phyloP scores from a whole-genome alignment of 75 land plant species.

The Ceratopteris richardii region DNA sequence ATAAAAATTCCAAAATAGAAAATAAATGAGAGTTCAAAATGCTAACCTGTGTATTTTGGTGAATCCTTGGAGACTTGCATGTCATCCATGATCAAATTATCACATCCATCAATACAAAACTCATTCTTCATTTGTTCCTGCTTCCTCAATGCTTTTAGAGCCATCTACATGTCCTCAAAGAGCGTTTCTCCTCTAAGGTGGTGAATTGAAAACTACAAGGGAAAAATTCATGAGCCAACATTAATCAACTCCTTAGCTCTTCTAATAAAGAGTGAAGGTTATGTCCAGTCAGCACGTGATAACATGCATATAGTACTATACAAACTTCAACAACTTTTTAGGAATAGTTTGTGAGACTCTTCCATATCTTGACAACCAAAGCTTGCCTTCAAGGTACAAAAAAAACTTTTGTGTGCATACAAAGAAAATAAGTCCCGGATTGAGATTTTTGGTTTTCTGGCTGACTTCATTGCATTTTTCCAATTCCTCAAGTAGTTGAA shows the following conservation, averaged over 20 bases:
- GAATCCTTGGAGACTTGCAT: too few relatives aligned
- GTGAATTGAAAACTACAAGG: conserved; percentile 32
- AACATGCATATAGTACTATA: conserved; percentile 33
- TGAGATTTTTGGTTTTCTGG: conserved; percentile 17
- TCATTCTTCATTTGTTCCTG: too few relatives aligned
- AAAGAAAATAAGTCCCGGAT: conserved; percentile 30
- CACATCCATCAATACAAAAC: too few relatives aligned
- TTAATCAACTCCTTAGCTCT: conserved; percentile 18
- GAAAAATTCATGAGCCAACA: conserved; percentile 25
- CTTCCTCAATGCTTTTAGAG: too few relatives aligned
- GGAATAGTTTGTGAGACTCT: conserved; percentile 18
- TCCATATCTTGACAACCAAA: conserved; percentile 17
- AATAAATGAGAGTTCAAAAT: too few relatives aligned
- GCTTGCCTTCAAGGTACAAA: conserved; percentile 27
- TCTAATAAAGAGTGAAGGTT: conserved; percentile 26
- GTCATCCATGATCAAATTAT: too few relatives aligned
- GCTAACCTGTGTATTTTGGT: too few relatives aligned
- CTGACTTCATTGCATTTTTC: conserved; percentile 22
- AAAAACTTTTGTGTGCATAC: conserved; percentile 28
- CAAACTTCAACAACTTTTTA: conserved; percentile 32
- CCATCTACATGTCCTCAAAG: conserved; percentile 30
- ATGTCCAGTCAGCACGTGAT: conserved; percentile 26
- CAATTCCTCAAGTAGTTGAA: conserved; percentile 28
- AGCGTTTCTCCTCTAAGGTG: conserved; percentile 22
- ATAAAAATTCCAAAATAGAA: too few relatives aligned